Evolutionary conservation across 805 yeast genomes (phyloP), one percentile per base, ranked within the genome.

Genomic region (Schizosaccharomyces octosporus): DNA sequence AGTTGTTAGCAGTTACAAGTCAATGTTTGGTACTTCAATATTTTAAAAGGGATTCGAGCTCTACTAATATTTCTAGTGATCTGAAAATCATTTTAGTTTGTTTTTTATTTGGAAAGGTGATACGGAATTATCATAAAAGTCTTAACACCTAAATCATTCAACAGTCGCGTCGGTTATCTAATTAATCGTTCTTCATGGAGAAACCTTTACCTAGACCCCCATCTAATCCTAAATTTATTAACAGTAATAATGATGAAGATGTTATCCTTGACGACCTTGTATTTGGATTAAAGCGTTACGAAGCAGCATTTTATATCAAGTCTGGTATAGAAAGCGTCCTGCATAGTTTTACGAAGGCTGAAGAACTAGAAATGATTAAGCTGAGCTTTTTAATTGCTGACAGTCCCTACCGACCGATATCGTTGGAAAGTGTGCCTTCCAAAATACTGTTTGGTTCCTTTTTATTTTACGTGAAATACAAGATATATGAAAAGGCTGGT

Each of bases 351-450:
- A 19, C 57, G n/a, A 29, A 51, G 15, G 31, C 31, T 5, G 57
- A 51, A 29, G 36, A 51, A 15, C 19, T 19, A 17, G 36, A 51
- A n/a, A 51, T 51, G 57, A 7, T 51, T 21, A 17, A 17, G n/a
- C 51, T 45, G 27, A 45, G 51, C 27, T 19, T 24, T 9, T 45
- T 24, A 17, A 45, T 45, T 17, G 51, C 51, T 11, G 51, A 45
- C 9, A 45, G 27, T 17, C 51, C 51, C 11, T 45, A 45, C 27
- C 51, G 27, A 45, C 27, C 51, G 27, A n/a, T 45, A 19, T 45
- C 51, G 6, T 51, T 51, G 21, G 36, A 3, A 64, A 64, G 61
- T 19, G 60, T 61, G 27, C 41, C 48, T 17, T 24, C 41, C 6
- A 57, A 57, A 13, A 57, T 57, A 39, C 60, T 39, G 9, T 57